Conservation (phyloP, 352 stramenopile species). For the Saprolegnia parasitica region DNA sequence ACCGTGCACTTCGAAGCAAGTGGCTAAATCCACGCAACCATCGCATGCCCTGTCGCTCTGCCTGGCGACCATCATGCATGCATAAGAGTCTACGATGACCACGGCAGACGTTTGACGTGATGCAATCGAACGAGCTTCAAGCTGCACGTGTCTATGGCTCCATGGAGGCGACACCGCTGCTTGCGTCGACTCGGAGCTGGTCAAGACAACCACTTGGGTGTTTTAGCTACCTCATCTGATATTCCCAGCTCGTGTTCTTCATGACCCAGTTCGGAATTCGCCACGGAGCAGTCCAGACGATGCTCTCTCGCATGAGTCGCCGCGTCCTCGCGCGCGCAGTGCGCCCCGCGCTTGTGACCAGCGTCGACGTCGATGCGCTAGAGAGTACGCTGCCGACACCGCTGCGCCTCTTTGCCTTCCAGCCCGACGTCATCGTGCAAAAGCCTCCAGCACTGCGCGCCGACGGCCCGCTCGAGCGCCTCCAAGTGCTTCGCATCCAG, state of each 20-base stretch:
- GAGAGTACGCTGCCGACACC: not conserved
- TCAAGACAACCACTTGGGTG: not conserved
- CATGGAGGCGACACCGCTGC: no score
- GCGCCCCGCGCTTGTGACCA: slow-evolving; percentile 17
- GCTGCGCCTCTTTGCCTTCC: slow-evolving; percentile 13
- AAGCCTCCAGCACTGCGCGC: not conserved
- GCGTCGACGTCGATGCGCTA: not conserved
- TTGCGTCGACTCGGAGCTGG: no score
- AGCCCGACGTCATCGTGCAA: not conserved
- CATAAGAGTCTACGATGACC: no score
- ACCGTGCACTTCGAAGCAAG: no score
- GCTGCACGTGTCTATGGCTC: no score
- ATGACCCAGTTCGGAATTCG: not conserved
- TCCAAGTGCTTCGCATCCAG: slow-evolving; percentile 19
- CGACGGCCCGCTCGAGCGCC: not conserved
- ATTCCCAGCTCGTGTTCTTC: not conserved
- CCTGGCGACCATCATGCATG: no score
- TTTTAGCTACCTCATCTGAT: not conserved
- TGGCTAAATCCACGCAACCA: no score
- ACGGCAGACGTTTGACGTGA: no score
- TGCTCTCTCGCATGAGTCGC: slow-evolving; percentile 22
- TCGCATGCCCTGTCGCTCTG: no score
- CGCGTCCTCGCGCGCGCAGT: slow-evolving; percentile 10
- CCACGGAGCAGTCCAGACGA: not conserved
- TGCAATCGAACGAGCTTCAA: no score